Evolutionary conservation across 768 basidiomycete genomes (phyloP), one percentile per base, ranked within the genome.

Genomic region (Plicaturopsis crispa): DNA sequence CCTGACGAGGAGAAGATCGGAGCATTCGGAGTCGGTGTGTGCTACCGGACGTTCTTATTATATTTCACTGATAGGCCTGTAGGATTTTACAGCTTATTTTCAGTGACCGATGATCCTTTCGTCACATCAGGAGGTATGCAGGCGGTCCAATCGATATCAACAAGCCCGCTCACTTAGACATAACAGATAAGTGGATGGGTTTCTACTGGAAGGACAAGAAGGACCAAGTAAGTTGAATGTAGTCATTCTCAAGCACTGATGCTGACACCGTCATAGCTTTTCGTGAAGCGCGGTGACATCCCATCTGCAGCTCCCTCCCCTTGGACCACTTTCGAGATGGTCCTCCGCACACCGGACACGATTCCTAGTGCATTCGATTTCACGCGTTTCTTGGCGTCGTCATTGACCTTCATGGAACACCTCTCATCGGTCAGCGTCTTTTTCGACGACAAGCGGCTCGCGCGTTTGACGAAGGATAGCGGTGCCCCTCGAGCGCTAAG

Each of bases 201-300:
- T 97, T 96, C 56, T 87, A 93, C 55, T 97, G 90, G 90, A 92
- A 90, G 54, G 87, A 86, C 51, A 84, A 84, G 49, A 88, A 85
- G 50, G 89, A 92, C 52, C 89, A 92, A 66, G 81, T 82, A 46
- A 24, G 56, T 20, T 5, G n/a, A 35, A n/a, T 36, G 4, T 10
- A 28, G 33, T 14, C 21, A 10, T n/a, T 22, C 35, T 17, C 34
- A 35, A 49, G 39, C 21, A 45, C 33, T n/a, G 26, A 8, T 28
- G 8, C 26, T 28, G 26, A 28, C 26, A 28, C 10, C 26, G 14
- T 28, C 30, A 17, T 36, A 90, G 83, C 70, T 97, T 1, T 85
- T 82, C 48, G 92, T 84, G 12, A 78, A 90, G 24, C 76, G 88
- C 24, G 92, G 90, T 6, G 60, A 66, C 31, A 63, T 87, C 24